These are phyloP conservation scores for Cercospora canescens DNA, from an alignment of 2,329 filamentous ascomycete species.

Conservation along the genomic window DNA sequence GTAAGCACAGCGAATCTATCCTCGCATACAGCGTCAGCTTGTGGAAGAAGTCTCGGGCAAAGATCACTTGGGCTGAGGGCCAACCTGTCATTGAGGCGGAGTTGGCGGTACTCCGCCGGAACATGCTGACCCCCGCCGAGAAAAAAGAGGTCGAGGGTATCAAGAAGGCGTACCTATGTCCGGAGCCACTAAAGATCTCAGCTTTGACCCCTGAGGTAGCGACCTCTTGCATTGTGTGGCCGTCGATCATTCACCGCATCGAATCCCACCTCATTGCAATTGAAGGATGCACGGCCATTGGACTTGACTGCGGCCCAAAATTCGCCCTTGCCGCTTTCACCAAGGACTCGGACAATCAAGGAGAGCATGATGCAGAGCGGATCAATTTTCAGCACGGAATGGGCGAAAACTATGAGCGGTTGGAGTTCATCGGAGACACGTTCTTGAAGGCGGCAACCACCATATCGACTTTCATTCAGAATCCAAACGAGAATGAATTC, in stretches of 20 bases:
- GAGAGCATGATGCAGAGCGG: conserved; percentile 65
- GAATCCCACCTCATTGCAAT: conserved; percentile 78
- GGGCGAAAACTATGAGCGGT: conserved; percentile 90
- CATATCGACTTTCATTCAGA: conserved; percentile 76
- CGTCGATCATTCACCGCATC: conserved; percentile 79
- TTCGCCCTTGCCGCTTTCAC: conserved; percentile 87
- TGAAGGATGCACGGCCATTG: conserved; percentile 69
- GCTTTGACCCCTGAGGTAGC: conserved; percentile 69
- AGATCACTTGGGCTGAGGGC: conserved; percentile 58
- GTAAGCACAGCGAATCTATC: conserved; percentile 54
- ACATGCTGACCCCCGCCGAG: conserved; percentile 71
- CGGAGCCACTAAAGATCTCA: conserved; percentile 76
- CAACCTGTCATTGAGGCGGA: conserved; percentile 82
- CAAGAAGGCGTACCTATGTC: conserved; percentile 62
- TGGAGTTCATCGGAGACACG: conserved; percentile 90
- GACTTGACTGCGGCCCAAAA: conserved; percentile 63
- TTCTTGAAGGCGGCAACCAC: conserved; percentile 96
- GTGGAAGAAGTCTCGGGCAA: conserved; percentile 60
- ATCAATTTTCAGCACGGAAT: conserved; percentile 79
- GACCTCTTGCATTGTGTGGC: conserved; percentile 72
- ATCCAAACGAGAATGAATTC: conserved; percentile 78
- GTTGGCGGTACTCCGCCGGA: conserved; percentile 73
- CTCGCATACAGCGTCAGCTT: conserved; percentile 82
- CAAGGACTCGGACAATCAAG: conserved; percentile 84
- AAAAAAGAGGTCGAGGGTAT: conserved; percentile 53